A percentile compares a stretch with the other conserved stretches of the same genome.
These are phyloP conservation scores for Fusarium scirpi DNA, from an alignment of 2,329 filamentous ascomycete species.

Conservation along the genomic window DNA sequence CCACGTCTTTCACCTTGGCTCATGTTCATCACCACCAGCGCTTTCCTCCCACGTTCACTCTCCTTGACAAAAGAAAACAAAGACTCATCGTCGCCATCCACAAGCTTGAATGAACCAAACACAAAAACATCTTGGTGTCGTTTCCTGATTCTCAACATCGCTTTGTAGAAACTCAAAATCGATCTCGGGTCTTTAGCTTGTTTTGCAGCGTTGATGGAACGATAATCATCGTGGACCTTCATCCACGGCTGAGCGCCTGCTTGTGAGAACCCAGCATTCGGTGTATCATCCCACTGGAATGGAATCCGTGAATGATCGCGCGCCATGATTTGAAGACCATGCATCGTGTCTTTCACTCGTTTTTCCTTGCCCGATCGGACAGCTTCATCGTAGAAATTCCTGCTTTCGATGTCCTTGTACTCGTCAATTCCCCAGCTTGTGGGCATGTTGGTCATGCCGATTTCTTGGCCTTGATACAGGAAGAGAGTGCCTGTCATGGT, in stretches of 20 bases:
- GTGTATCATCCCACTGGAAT: constrained; percentile 71
- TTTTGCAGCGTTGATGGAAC: constrained; percentile 65
- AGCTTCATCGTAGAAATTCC: constrained; percentile 63
- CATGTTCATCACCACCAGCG: constrained; percentile 62
- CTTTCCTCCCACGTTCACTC: constrained; percentile 45
- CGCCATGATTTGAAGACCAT: constrained; percentile 67
- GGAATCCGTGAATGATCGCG: constrained; percentile 74
- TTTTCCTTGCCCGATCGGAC: constrained; percentile 52
- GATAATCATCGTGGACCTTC: constrained; percentile 71
- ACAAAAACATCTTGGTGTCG: constrained; percentile 69
- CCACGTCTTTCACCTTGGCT: background rate
- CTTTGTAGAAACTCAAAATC: constrained; percentile 71
- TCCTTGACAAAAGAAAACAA: constrained; percentile 68
- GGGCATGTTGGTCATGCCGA: constrained; percentile 70
- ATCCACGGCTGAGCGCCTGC: constrained; percentile 70
- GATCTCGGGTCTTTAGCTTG: constrained; percentile 61
- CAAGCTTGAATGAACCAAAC: constrained; percentile 69
- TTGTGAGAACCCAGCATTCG: constrained; percentile 71
- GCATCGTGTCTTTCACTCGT: constrained; percentile 60
- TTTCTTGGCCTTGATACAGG: constrained; percentile 71
- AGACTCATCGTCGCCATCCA: constrained; percentile 62
- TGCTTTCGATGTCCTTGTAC: constrained; percentile 66
- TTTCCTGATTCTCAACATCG: constrained; percentile 64
- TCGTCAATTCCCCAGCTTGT: constrained; percentile 61
- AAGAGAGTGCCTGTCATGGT: constrained; percentile 67